phyloP scores from a whole-genome alignment of 805 yeast species.

The Candida endomychidarum region DNA sequence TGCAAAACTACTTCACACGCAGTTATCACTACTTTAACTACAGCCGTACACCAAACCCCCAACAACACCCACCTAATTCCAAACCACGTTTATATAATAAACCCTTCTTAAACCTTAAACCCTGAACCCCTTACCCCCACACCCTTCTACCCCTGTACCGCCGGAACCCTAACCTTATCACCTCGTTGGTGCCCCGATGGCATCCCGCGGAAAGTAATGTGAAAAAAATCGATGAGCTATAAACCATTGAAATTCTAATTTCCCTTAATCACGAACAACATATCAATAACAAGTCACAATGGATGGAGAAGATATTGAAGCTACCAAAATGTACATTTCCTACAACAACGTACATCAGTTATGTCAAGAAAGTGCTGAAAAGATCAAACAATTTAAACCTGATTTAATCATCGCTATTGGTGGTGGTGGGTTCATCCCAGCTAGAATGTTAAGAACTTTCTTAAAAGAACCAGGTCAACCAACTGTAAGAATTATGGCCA shows the following conservation, averaged over 20 bases:
- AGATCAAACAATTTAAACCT: slow-evolving; percentile 71
- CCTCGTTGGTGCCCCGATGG: not conserved
- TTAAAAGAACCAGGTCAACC: slow-evolving; percentile 84
- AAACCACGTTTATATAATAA: too few species aligned
- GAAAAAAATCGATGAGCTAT: slow-evolving; percentile 2
- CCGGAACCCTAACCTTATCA: not conserved
- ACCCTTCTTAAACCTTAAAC: too few species aligned
- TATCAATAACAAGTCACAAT: slow-evolving; percentile 1
- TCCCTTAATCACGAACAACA: not conserved
- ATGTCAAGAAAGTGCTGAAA: slow-evolving; percentile 62
- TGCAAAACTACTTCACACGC: too few species aligned
- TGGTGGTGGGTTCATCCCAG: slow-evolving; percentile 98
- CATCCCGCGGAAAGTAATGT: slow-evolving; percentile 5
- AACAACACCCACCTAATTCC: too few species aligned
- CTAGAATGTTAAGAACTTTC: slow-evolving; percentile 91
- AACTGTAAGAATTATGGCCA: slow-evolving; percentile 91
- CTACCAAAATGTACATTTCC: slow-evolving; percentile 64
- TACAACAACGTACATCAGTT: slow-evolving; percentile 80
- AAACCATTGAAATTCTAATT: not conserved
- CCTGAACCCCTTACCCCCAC: too few species aligned
- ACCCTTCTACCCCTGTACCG: too few species aligned
- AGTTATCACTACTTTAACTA: too few species aligned
- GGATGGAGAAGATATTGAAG: slow-evolving; percentile 14
- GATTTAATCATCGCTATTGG: slow-evolving; percentile 94
- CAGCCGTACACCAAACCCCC: too few species aligned